Evolutionary conservation across 2,329 filamentous ascomycete species (phyloP).

Genomic region (Dactylellina haptotyla): DNA sequence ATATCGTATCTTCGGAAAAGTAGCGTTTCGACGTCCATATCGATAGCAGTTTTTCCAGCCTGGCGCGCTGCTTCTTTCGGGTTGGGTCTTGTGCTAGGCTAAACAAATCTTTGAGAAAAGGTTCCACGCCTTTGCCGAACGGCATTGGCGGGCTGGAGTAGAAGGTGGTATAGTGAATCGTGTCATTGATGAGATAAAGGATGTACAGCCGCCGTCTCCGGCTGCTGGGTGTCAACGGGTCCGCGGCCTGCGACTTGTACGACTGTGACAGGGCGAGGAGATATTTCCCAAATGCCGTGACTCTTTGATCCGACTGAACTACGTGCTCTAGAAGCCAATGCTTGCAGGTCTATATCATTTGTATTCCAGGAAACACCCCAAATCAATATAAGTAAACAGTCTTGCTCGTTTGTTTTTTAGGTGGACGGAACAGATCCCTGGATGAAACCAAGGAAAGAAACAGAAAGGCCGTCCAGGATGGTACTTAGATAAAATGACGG

Average conservation of each 20-base stretch:
- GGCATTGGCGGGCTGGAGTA: constrained; percentile 65
- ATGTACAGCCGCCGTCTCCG: constrained; percentile 78
- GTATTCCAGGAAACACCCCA: constrained; percentile 59
- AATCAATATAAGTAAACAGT: constrained; percentile 54
- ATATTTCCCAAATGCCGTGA: constrained; percentile 77
- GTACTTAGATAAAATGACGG: constrained; percentile 54
- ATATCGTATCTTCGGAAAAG: constrained; percentile 67
- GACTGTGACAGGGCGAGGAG: constrained; percentile 75
- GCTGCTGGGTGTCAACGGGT: constrained; percentile 64
- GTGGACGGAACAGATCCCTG: neutral
- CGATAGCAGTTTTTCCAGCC: constrained; percentile 72
- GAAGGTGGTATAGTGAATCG: constrained; percentile 74
- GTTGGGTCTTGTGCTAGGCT: constrained; percentile 68
- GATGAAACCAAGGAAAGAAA: constrained; percentile 34
- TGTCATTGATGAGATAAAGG: constrained; percentile 81
- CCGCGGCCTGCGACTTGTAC: constrained; percentile 60
- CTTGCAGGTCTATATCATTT: constrained; percentile 80
- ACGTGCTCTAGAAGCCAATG: constrained; percentile 81
- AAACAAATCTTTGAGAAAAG: constrained; percentile 72
- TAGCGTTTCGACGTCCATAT: constrained; percentile 77
- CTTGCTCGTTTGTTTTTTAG: constrained; percentile 25
- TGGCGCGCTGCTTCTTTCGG: constrained; percentile 72
- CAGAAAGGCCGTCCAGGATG: constrained; percentile 49
- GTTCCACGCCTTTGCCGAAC: constrained; percentile 70
- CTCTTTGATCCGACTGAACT: constrained; percentile 73